Evolutionary conservation across 2,329 filamentous ascomycete species (phyloP), one percentile per base, ranked within the genome.

Genomic region (Aureobasidium sp.): DNA sequence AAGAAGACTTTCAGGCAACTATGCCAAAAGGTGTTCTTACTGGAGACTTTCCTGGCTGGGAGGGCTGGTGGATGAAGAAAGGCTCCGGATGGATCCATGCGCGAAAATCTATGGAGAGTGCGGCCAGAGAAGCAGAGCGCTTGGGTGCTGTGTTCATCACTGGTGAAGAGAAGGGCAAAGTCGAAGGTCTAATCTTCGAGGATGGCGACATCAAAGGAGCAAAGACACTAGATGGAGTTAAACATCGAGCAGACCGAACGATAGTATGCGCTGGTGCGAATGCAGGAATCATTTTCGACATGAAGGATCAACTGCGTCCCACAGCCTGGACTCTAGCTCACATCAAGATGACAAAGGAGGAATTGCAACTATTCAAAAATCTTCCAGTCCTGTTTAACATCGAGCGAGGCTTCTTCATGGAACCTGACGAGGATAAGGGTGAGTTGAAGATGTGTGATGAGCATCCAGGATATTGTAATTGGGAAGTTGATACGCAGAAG

Each of bases 401-500:
- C 29, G 77, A 80, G 63, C 72, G 74, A 32, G 78, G 78, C 5
- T 80, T 80, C 67, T 80, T 80, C 69, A 78, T 80, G 69, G 78
- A 80, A 59, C 78, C 78, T 0, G 77, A 79, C 45, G 77, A 74
- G 39, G 76, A 78, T 50, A 74, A 71, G 3, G 71, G 74, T 44
- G 74, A 80, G 62, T 69, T 81, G 7, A 81, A 80, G 65, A 73
- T 81, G 54, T 79, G 82, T 66, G 81, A 84, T 64, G 81, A 84
- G 65, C 81, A 83, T 62, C 81, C 81, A 0, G 81, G 81, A 4
- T 84, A 83, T 63, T 79, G 77, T 58, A 82, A 83, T 62, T 79
- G 0, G 67, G 79, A 79, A 10, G 70, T 41, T 3, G 41, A 54
- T 29, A 16, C 44, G 11, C 49, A 61, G 8, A 61, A 61, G 58